Evolutionary conservation across 1,139 yeast genomes (phyloP).

Genomic region (Yamadazyma taylorii): DNA sequence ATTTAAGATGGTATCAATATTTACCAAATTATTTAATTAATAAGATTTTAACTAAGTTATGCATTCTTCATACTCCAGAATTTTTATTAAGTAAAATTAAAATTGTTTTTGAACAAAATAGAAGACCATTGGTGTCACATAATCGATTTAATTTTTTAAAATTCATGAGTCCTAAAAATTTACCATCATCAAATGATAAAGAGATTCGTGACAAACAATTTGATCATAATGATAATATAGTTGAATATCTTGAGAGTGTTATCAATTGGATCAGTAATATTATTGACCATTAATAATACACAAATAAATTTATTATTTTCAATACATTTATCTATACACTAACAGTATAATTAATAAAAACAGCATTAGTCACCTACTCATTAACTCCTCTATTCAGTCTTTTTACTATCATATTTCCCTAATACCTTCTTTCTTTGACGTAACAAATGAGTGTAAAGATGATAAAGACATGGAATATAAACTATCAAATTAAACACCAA

Average conservation of each 20-base stretch:
- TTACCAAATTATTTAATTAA: slow-evolving; percentile 33
- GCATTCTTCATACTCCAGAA: slow-evolving; percentile 32
- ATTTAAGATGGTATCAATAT: slow-evolving; percentile 44
- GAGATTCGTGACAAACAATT: slow-evolving; percentile 23
- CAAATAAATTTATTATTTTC: neutral
- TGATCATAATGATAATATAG: slow-evolving; percentile 34
- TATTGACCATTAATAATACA: neutral
- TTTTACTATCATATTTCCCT: slow-evolving; percentile 26
- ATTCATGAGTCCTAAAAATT: slow-evolving; percentile 7
- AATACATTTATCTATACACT: neutral
- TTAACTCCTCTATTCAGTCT: neutral
- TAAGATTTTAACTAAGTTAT: slow-evolving; percentile 30
- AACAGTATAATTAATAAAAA: no score
- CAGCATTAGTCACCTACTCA: no score
- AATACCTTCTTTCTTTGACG: slow-evolving; percentile 76
- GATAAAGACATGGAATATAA: slow-evolving; percentile 85
- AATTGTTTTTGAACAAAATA: slow-evolving; percentile 37
- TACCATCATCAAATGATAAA: slow-evolving; percentile 14
- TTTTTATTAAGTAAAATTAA: slow-evolving; percentile 32
- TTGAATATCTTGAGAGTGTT: slow-evolving; percentile 31
- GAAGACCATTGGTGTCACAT: slow-evolving; percentile 16
- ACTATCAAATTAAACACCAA: slow-evolving; percentile 59
- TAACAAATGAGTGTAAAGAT: slow-evolving; percentile 85
- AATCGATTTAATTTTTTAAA: neutral
- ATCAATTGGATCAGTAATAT: slow-evolving; percentile 31